Evolutionary conservation across 2,329 filamentous ascomycete species (phyloP).

Genomic region (Fusarium globosum): DNA sequence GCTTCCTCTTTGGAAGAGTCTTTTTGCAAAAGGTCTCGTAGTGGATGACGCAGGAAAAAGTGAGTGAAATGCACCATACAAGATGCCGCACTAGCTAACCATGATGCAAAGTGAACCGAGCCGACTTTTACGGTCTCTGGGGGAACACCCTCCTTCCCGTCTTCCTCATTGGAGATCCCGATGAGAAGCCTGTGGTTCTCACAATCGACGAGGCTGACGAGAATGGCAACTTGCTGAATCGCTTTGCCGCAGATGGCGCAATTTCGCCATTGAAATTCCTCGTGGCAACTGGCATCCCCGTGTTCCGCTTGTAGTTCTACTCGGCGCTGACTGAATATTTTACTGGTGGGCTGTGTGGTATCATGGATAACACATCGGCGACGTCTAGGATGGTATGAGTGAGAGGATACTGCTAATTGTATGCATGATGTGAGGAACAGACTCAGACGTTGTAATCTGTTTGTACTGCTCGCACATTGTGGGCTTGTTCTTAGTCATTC

Average conservation of each 20-base stretch:
- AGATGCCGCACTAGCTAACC: background rate
- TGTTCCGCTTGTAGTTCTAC: background rate
- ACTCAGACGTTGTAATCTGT: background rate
- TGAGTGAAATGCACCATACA: background rate
- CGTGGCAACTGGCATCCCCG: background rate
- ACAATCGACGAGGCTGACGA: background rate
- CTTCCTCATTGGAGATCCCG: slow-evolving; percentile 35
- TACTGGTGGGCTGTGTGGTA: background rate
- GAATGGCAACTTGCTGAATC: background rate
- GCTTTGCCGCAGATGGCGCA: background rate
- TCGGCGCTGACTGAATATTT: background rate
- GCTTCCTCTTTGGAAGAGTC: background rate
- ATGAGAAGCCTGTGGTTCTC: background rate
- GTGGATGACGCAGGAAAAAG: slow-evolving; percentile 43
- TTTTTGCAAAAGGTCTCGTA: slow-evolving; percentile 7
- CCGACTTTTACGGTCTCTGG: slow-evolving; percentile 39
- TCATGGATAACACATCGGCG: fast-evolving
- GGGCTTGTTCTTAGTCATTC: background rate
- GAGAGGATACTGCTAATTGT: background rate
- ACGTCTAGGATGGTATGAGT: background rate
- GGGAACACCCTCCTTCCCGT: slow-evolving; percentile 38
- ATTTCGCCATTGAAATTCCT: background rate
- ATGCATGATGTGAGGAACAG: background rate
- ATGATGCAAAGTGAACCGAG: slow-evolving; percentile 10
- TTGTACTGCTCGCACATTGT: background rate